Percentiles rank a stretch among this genome's conserved stretches.
Conservation (phyloP, 331 rosid species). For the Quercus phellos region DNA sequence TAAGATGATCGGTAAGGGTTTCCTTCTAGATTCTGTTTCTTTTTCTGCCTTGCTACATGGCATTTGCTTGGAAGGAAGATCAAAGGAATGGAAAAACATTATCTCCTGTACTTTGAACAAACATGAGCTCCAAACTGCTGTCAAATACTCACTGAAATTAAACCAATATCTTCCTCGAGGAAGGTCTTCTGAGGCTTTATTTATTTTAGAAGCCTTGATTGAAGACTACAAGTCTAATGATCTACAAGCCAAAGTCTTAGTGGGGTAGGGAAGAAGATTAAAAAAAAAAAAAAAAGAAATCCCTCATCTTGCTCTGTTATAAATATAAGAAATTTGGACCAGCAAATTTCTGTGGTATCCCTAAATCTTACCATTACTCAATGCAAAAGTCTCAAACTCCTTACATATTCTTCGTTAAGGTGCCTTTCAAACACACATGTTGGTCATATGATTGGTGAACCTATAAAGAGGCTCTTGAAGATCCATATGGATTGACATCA, state of each 20-base stretch:
- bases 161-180: conserved; percentile 47
- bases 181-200: conserved; percentile 52
- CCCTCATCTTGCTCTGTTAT: neutral
- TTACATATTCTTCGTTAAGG: neutral
- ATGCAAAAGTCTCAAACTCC: neutral
- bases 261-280: conserved; percentile 11
- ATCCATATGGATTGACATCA: neutral
- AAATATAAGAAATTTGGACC: neutral
- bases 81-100: conserved; percentile 58
- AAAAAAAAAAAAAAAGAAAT: conserved; percentile 8
- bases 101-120: conserved; percentile 40
- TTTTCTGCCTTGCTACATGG: conserved; percentile 66
- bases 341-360: conserved; percentile 2
- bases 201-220: conserved; percentile 49
- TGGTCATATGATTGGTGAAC: neutral
- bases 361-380: neutral
- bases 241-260: conserved; percentile 20
- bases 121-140: conserved; percentile 51
- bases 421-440: neutral
- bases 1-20: conserved; percentile 50
- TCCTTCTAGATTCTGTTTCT: conserved; percentile 49
- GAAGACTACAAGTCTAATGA: conserved; percentile 37
- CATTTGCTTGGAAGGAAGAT: conserved; percentile 55
- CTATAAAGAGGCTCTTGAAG: neutral
- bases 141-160: conserved; percentile 52